Evolutionary conservation across 1,284 basidiomycete genomes (phyloP), one percentile per base, ranked within the genome.

Genomic region (Nidula niveotomentosa): DNA sequence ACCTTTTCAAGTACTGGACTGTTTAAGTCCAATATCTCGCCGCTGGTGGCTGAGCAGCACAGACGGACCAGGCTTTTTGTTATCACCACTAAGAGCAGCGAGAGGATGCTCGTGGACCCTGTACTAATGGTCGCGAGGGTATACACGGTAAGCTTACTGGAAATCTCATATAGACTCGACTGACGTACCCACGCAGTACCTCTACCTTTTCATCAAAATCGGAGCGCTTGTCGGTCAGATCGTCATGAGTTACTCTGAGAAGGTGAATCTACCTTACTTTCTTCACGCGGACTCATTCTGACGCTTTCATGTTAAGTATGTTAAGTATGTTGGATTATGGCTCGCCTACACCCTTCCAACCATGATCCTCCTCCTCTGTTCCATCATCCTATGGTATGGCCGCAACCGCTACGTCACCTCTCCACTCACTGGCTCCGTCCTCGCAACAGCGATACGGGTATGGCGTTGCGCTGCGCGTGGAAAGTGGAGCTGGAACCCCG

Each of bases 31-130:
- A 93, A 93, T 67, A 85, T 91, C 55, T 88, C 87, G 0, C 90
- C 91, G 0, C 75, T 93, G 53, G 79, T 93, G 39, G 91, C 91
- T 43, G 90, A 95, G 72, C 88, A 93, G 66, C 87, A 89, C 66
- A 76, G 70, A 56, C 75, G 76, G 52, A 79, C 76, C 37, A 86
- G 79, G 59, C 70, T 79, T 12, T 88, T 85, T 65, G 71, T 90
- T 35, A 54, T 65, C 3, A 81, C 77, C 3, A 80, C 78, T 1
- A 79, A 76, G 58, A 73, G 67, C 17, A 92, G 92, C 47, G 88
- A 93, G 69, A 77, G 85, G 36, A 91, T 95, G 53, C 86, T 95
- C 58, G 83, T 94, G 36, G 92, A 95, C 67, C 94, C 93, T 0
- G 68, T 76, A 0, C 63, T 89, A 63, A 95, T 93, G 1, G 78